These are phyloP conservation scores for Cystobasidium sp. DNA, from an alignment of 1,284 basidiomycete genomes.

Conservation along the genomic window DNA sequence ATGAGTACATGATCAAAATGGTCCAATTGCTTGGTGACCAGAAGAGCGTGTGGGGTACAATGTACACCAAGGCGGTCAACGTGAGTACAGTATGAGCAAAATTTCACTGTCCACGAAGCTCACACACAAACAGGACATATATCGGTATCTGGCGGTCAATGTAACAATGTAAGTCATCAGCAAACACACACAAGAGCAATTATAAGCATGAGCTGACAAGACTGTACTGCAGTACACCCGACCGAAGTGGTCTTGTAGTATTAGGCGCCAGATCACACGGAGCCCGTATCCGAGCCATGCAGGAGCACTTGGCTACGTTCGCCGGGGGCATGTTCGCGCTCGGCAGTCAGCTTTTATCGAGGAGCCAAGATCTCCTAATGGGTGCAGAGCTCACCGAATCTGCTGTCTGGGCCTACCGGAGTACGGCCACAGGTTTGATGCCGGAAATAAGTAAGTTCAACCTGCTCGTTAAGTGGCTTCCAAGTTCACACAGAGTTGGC, in stretches of 20 bases:
- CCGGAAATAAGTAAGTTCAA: conserved; percentile 54
- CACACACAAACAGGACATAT: background rate
- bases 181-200: conserved; percentile 42
- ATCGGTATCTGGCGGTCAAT: conserved; percentile 18
- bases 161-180: conserved; percentile 46
- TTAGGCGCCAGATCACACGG: conserved; percentile 24
- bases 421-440: conserved; percentile 58
- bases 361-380: conserved; percentile 58
- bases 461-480: background rate
- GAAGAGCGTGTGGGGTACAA: conserved; percentile 59
- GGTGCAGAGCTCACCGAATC: conserved; percentile 59
- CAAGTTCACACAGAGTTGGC: background rate
- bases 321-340: conserved; percentile 64
- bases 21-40: conserved; percentile 60
- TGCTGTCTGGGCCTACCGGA: conserved; percentile 62
- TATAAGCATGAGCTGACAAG: conserved; percentile 48
- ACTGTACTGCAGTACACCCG: conserved; percentile 3
- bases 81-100: no score
- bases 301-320: conserved; percentile 62
- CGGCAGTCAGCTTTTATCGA: conserved; percentile 60
- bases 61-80: conserved; percentile 61
- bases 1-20: conserved; percentile 64
- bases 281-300: conserved; percentile 42
- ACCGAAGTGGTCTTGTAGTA: conserved; percentile 39
- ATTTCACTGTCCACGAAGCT: no score